Conservation (phyloP, 2,329 filamentous ascomycete species). For the Phyllosticta citriasiana region DNA sequence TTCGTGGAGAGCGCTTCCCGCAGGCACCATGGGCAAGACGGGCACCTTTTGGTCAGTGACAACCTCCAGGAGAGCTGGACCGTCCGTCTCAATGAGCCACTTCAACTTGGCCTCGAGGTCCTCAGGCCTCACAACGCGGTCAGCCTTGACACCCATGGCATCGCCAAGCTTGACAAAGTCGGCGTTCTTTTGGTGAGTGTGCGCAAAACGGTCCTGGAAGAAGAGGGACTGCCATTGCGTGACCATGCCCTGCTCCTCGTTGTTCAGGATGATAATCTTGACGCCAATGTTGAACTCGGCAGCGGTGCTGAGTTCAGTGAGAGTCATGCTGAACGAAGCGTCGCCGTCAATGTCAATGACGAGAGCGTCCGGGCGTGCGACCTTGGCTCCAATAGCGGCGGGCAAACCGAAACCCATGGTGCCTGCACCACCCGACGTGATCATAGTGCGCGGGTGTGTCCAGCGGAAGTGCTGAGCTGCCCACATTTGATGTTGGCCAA, state of each 20-base stretch:
- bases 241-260: constrained; percentile 97
- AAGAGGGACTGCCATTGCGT: constrained; percentile 98
- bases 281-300: constrained; percentile 94
- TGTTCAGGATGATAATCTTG: constrained; percentile 92
- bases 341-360: constrained; percentile 97
- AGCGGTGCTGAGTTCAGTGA: constrained; percentile 88
- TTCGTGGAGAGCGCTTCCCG: constrained; percentile 78
- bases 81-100: constrained; percentile 77
- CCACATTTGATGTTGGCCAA: constrained; percentile 99
- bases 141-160: constrained; percentile 76
- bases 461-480: constrained; percentile 93
- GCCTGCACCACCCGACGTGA: constrained; percentile 90
- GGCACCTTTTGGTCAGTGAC: constrained; percentile 83
- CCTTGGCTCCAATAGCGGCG: constrained; percentile 90
- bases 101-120: constrained; percentile 69
- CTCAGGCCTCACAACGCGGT: constrained; percentile 60
- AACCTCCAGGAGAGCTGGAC: constrained; percentile 88
- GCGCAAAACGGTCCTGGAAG: constrained; percentile 85
- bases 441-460: constrained; percentile 83
- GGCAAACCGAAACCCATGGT: constrained; percentile 96
- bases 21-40: constrained; percentile 95
- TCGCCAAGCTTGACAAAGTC: constrained; percentile 90
- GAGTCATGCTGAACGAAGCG: constrained; percentile 98
- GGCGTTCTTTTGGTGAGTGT: constrained; percentile 92
- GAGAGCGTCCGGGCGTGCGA: constrained; percentile 67